A percentile compares a stretch with the other conserved stretches of the same genome.
phyloP scores from a whole-genome alignment of 495 filamentous ascomycete species.

The Letharia columbiana region DNA sequence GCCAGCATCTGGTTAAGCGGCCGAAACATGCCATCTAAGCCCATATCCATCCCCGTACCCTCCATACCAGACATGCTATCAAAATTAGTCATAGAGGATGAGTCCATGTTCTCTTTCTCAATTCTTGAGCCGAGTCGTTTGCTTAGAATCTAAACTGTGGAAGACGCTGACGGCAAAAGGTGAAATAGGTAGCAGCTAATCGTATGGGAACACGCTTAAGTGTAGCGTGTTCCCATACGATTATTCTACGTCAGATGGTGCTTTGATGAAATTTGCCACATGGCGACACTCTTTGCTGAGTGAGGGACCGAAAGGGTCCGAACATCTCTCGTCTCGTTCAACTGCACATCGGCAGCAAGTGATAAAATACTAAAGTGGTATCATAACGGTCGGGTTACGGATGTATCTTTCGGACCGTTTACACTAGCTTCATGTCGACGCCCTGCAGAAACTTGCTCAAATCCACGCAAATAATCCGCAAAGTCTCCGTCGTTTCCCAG shows the following conservation, averaged over 20 bases:
- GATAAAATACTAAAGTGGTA: not conserved
- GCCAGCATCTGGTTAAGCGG: slow-evolving; percentile 36
- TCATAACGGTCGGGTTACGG: not conserved
- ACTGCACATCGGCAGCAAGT: not conserved
- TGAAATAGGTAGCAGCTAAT: not conserved
- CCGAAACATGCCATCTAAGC: slow-evolving; percentile 28
- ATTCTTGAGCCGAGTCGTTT: not conserved
- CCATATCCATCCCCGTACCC: slow-evolving; percentile 28
- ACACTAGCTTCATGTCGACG: not conserved
- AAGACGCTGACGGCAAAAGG: not conserved
- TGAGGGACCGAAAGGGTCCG: not conserved
- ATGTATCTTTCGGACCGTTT: not conserved
- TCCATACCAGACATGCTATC: slow-evolving; percentile 11
- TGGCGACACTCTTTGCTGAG: not conserved
- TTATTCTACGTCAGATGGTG: not conserved
- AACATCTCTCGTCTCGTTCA: not conserved
- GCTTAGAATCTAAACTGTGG: not conserved
- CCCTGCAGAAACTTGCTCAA: slow-evolving; percentile 8
- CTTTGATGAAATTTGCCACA: not conserved
- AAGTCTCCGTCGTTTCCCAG: not conserved
- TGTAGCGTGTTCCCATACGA: no score
- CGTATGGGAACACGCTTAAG: no score
- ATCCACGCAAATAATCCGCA: not conserved
- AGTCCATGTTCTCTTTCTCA: slow-evolving; percentile 1
- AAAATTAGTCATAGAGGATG: not conserved